These are phyloP conservation scores for Phytophthora parvispora DNA, from an alignment of 352 stramenopile species.

Conservation along the genomic window DNA sequence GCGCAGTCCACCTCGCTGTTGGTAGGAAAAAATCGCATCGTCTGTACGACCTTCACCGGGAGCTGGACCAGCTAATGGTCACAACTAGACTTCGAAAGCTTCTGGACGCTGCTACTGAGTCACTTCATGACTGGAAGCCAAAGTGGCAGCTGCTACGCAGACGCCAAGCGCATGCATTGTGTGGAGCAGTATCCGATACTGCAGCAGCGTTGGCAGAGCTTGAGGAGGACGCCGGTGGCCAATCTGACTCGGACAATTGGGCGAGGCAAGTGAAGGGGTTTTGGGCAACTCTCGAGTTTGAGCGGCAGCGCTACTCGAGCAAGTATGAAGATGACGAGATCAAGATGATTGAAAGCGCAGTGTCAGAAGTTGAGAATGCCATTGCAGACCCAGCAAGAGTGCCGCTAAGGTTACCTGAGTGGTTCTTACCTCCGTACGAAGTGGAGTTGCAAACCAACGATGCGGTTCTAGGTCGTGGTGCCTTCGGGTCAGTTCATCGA, in stretches of 20 bases:
- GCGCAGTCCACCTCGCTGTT: constrained; percentile 5
- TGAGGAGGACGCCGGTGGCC: constrained; percentile 1
- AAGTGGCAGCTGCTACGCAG: not conserved
- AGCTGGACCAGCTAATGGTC: constrained; percentile 22
- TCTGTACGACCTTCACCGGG: constrained; percentile 13
- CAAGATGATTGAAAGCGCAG: not conserved
- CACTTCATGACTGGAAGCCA: constrained; percentile 12
- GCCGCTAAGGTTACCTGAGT: constrained; percentile 11
- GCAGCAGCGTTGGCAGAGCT: constrained; percentile 5
- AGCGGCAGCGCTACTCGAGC: constrained; percentile 4
- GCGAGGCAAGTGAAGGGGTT: constrained; percentile 9
- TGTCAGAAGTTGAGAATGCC: not conserved
- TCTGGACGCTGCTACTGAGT: not conserved
- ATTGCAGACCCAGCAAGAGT: not conserved
- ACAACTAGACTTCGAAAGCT: constrained; percentile 12
- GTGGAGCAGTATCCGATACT: constrained; percentile 4
- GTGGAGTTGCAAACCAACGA: constrained; percentile 9
- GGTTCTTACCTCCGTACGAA: constrained; percentile 38
- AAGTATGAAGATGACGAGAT: constrained; percentile 13
- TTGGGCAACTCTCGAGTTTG: constrained; percentile 16
- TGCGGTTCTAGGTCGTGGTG: constrained; percentile 11
- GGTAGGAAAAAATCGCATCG: constrained; percentile 8
- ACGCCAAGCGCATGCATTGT: not conserved
- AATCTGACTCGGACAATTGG: constrained; percentile 3
- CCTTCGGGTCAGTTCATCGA: constrained; percentile 28